These are phyloP conservation scores for Crithidia fasciculata DNA, from an alignment of 208 protist species.

Conservation along the genomic window DNA sequence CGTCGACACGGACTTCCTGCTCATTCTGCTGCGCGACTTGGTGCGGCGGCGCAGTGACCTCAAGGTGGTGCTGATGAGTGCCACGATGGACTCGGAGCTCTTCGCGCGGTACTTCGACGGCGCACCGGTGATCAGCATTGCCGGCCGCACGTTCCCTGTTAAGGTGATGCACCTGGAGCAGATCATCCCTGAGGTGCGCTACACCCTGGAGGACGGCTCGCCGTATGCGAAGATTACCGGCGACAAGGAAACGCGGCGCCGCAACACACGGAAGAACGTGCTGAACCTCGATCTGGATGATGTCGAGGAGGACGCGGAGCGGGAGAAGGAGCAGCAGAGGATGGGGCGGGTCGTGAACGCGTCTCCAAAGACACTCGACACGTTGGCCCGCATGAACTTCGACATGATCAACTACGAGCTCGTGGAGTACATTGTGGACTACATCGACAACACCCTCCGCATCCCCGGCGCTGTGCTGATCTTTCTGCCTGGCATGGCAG, in stretches of 20 bases:
- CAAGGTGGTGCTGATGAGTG: conserved; percentile 95
- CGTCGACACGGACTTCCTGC: conserved; percentile 95
- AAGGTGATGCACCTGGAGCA: conserved; percentile 94
- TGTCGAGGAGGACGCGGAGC: conserved; percentile 62
- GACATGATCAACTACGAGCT: conserved; percentile 96
- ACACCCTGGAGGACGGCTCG: conserved; percentile 83
- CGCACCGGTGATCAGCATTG: conserved; percentile 89
- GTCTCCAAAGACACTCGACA: conserved; percentile 66
- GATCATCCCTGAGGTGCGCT: conserved; percentile 84
- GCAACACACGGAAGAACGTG: conserved; percentile 78
- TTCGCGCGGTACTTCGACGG: conserved; percentile 94
- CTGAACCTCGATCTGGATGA: conserved; percentile 69
- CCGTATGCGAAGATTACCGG: conserved; percentile 68
- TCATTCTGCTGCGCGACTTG: conserved; percentile 92
- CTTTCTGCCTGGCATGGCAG: conserved; percentile 96
- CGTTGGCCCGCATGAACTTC: conserved; percentile 83
- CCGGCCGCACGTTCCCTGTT: conserved; percentile 95
- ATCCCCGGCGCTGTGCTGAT: conserved; percentile 92
- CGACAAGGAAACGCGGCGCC: conserved; percentile 46
- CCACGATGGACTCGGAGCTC: conserved; percentile 95
- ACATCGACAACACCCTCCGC: conserved; percentile 78
- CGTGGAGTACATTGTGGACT: conserved; percentile 88
- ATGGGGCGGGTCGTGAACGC: conserved; percentile 50
- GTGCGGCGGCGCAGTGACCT: conserved; percentile 70
- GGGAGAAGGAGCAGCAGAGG: conserved; percentile 43